Percentiles rank a stretch among this genome's conserved stretches.
Evolutionary conservation across 2,329 filamentous ascomycete species (phyloP).

Genomic region (Trichophyton simii): DNA sequence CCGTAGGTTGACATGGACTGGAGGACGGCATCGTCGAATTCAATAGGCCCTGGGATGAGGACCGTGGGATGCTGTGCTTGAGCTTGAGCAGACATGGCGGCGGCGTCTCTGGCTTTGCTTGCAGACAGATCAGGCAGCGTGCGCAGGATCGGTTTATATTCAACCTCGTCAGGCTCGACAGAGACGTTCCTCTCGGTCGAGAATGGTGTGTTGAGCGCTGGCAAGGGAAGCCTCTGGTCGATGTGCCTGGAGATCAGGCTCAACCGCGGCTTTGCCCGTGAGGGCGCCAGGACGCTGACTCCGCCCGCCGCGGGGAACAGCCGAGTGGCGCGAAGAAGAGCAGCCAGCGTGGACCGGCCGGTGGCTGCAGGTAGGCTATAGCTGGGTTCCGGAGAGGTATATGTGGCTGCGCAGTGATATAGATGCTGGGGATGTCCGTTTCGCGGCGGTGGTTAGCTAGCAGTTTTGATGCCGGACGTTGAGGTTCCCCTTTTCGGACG

Average conservation of each 20-base stretch:
- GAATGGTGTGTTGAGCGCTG: slow-evolving; percentile 52
- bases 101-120: slow-evolving; percentile 9
- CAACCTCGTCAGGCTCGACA: slow-evolving; percentile 41
- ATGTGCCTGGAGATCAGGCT: slow-evolving; percentile 51
- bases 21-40: slow-evolving; percentile 94
- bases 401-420: not conserved
- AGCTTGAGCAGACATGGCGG: slow-evolving; percentile 45
- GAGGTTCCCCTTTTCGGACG: too few species aligned
- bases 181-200: slow-evolving; percentile 45
- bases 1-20: slow-evolving; percentile 88
- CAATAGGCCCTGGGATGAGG: slow-evolving; percentile 93
- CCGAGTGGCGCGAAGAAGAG: slow-evolving; percentile 12
- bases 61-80: slow-evolving; percentile 57
- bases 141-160: slow-evolving; percentile 35
- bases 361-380: not conserved
- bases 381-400: not conserved
- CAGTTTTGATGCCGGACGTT: too few species aligned
- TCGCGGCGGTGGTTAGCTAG: too few species aligned
- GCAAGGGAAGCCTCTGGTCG: slow-evolving; percentile 40
- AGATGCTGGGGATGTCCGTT: too few species aligned
- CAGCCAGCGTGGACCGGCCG: slow-evolving; percentile 8
- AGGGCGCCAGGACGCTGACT: slow-evolving; percentile 33
- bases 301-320: slow-evolving; percentile 24
- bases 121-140: slow-evolving; percentile 14
- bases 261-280: slow-evolving; percentile 38